A percentile compares a stretch with the other conserved stretches of the same genome.
These are phyloP conservation scores for Candida broadrunensis DNA, from an alignment of 805 yeast genomes.

Conservation along the genomic window DNA sequence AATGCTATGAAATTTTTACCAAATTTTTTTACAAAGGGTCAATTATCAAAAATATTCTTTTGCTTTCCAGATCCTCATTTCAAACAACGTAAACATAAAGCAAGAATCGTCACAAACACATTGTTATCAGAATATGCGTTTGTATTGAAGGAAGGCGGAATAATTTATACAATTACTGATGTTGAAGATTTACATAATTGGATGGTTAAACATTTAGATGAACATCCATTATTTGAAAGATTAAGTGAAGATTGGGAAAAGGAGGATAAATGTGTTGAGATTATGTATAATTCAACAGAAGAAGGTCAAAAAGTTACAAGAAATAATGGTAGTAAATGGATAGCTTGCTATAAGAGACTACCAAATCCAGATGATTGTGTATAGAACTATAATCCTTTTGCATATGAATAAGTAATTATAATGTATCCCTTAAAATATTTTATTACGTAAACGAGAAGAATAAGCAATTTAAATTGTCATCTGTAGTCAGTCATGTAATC, in stretches of 20 bases:
- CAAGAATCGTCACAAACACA: slow-evolving; percentile 89
- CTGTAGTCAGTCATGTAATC: too few species aligned
- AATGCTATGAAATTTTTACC: slow-evolving; percentile 98
- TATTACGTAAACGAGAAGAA: too few species aligned
- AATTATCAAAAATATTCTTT: slow-evolving; percentile 87
- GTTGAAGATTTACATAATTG: slow-evolving; percentile 89
- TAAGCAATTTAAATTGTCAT: too few species aligned
- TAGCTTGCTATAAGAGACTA: slow-evolving; percentile 82
- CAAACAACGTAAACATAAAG: slow-evolving; percentile 96
- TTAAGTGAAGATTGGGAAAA: slow-evolving; percentile 75
- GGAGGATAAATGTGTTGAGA: slow-evolving; percentile 74
- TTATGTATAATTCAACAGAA: slow-evolving; percentile 92
- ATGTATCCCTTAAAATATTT: too few species aligned
- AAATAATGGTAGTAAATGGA: slow-evolving; percentile 80
- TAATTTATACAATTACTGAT: slow-evolving; percentile 92
- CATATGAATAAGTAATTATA: too few species aligned
- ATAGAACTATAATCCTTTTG: too few species aligned
- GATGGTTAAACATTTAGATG: slow-evolving; percentile 92
- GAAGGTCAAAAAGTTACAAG: slow-evolving; percentile 96
- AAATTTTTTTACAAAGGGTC: slow-evolving; percentile 82
- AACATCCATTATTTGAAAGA: slow-evolving; percentile 88
- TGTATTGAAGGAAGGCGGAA: slow-evolving; percentile 81
- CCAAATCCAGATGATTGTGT: slow-evolving; percentile 49
- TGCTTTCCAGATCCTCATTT: slow-evolving; percentile 99
- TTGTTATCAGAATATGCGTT: slow-evolving; percentile 89